Evolutionary conservation across 179 eudicot species (phyloP).

Genomic region (Nepenthes alata): DNA sequence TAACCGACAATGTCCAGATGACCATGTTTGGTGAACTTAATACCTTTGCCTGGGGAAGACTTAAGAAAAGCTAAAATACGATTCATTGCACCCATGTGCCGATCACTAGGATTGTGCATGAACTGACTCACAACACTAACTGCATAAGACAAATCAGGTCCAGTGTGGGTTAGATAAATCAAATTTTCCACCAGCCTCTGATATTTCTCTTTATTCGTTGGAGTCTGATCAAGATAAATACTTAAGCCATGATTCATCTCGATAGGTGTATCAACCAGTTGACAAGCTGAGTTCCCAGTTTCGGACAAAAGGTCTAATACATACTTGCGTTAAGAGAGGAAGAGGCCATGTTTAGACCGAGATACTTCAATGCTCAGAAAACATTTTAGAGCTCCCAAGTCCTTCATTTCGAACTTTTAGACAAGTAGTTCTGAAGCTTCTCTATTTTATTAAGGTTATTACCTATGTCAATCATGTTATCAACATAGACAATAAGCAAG

Average conservation of each 20-base stretch:
- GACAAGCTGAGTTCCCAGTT: neutral
- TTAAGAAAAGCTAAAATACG: neutral
- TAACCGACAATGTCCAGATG: neutral
- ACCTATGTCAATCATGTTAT: neutral
- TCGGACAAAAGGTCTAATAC: neutral
- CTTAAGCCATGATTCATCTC: neutral
- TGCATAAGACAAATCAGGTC: neutral
- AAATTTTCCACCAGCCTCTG: neutral
- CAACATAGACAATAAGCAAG: neutral
- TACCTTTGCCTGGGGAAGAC: neutral
- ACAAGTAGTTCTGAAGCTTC: neutral
- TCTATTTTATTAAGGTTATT: neutral
- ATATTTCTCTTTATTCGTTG: neutral
- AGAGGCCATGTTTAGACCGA: neutral
- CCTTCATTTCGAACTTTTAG: neutral
- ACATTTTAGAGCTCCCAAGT: neutral
- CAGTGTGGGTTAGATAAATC: neutral
- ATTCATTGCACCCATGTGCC: neutral
- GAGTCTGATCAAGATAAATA: neutral
- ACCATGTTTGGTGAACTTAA: neutral
- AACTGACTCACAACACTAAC: neutral
- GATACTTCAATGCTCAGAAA: neutral
- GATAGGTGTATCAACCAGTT: neutral
- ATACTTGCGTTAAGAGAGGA: neutral
- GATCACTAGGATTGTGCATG: neutral